Base-by-base conservation (phyloP, 2,329 filamentous ascomycete species). In the Sarocladiaceae sp. region DNA sequence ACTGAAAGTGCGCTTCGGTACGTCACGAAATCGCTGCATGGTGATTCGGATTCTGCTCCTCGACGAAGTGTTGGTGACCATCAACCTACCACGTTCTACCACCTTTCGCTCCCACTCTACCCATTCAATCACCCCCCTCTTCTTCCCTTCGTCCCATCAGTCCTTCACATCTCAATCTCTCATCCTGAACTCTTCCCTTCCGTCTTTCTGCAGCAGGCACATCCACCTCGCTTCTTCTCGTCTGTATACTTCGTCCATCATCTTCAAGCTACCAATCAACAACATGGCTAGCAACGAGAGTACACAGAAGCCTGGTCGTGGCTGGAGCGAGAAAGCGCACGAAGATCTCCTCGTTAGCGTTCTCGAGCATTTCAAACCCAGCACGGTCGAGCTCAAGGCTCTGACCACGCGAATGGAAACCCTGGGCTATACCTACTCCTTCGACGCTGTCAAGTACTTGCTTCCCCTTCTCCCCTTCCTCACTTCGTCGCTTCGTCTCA, bases 1-100 rank as follows among this genome's bases (percentile, higher is more conserved):
- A 62, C 61, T 3, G 56, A 63, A 21, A 58, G 55, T 21, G 69
- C 69, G 43, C 61, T 71, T 27, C 58, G 64, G 66, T 72, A 68
- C 44, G 55, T 46, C 13, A 42, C n/a, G 40, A 48, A n/a, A 10
- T 24, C 16, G 15, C 32, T 19, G n/a, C n/a, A n/a, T n/a, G n/a
- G n/a, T n/a, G n/a, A n/a, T n/a, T n/a, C n/a, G n/a, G n/a, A n/a
- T n/a, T n/a, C n/a, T n/a, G n/a, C n/a, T n/a, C n/a, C n/a, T n/a
- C n/a, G n/a, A n/a, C n/a, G n/a, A n/a, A n/a, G n/a, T n/a, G n/a
- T n/a, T n/a, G n/a, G n/a, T n/a, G n/a, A n/a, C n/a, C n/a, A n/a
- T n/a, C n/a, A n/a, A n/a, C n/a, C n/a, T n/a, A n/a, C 7, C 32
- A 33, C 32, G 7, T 33, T 7, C 16, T 33, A 33, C 33, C 29